A percentile compares a stretch with the other conserved stretches of the same genome.
Conservation (phyloP, 352 stramenopile genomes). For the Phytophthora megakarya region DNA sequence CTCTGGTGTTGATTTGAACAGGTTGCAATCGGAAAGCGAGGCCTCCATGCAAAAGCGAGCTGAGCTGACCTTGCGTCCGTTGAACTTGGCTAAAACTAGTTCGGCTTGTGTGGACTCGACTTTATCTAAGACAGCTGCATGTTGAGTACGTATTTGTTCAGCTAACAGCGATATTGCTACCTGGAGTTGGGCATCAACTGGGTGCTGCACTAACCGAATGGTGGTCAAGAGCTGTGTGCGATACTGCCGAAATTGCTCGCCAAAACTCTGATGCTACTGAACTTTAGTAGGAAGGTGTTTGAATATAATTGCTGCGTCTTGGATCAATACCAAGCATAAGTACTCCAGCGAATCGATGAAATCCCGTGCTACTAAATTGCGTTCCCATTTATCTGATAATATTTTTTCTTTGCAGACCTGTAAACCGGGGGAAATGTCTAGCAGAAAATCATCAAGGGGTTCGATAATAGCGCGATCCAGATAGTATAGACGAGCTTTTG, state of each 20-base stretch:
- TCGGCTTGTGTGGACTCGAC: not conserved
- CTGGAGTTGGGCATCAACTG: too few relatives aligned
- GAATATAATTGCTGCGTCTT: not conserved
- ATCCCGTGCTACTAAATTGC: not conserved
- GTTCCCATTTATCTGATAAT: too few relatives aligned
- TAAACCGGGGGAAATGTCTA: slow-evolving; percentile 2
- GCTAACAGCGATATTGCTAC: too few relatives aligned
- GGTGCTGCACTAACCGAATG: too few relatives aligned
- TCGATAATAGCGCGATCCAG: too few relatives aligned
- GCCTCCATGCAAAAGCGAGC: not conserved
- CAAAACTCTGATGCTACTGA: not conserved
- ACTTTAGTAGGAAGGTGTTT: not conserved
- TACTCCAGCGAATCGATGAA: not conserved
- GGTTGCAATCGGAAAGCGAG: not conserved
- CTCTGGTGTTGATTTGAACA: not conserved
- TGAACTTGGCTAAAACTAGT: not conserved
- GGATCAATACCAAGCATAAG: not conserved
- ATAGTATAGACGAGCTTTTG: slow-evolving; percentile 2
- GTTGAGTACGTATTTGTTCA: not conserved
- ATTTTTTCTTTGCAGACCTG: too few relatives aligned
- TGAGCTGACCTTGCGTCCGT: not conserved
- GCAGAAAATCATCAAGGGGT: not conserved
- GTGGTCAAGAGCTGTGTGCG: not conserved
- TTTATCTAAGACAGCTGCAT: not conserved
- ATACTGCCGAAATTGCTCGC: not conserved